phyloP scores from a whole-genome alignment of 352 stramenopile species.

The Pythium aquatile region DNA sequence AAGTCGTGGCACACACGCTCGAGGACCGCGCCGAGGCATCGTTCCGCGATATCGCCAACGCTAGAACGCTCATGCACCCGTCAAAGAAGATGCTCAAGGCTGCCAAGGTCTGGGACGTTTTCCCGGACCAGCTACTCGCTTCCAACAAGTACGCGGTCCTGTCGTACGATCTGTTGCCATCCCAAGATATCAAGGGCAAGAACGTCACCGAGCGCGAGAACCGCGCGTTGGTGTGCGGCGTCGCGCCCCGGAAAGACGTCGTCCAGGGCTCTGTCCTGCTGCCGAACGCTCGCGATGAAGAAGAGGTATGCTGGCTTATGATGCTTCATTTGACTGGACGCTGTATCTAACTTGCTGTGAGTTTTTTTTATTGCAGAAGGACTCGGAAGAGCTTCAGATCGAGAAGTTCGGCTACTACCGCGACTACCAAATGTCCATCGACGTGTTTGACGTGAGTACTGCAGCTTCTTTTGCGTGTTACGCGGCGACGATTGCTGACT shows the following conservation, averaged over 20 bases:
- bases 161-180: constrained; percentile 86
- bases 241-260: constrained; percentile 57
- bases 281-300: constrained; percentile 49
- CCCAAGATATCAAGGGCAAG: constrained; percentile 75
- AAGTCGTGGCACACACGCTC: constrained; percentile 66
- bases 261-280: constrained; percentile 79
- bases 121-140: constrained; percentile 71
- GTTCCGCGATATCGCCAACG: constrained; percentile 68
- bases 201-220: constrained; percentile 65
- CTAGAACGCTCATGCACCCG: constrained; percentile 69
- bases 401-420: constrained; percentile 85
- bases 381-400: constrained; percentile 37
- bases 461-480: not conserved
- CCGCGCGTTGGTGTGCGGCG: constrained; percentile 66
- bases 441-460: constrained; percentile 60
- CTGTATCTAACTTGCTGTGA: no score
- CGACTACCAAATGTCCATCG: constrained; percentile 76
- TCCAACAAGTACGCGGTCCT: constrained; percentile 84
- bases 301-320: constrained; percentile 37
- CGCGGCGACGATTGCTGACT: not conserved
- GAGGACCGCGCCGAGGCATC: constrained; percentile 80
- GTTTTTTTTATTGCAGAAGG: constrained; percentile 28
- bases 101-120: constrained; percentile 82
- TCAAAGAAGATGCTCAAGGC: constrained; percentile 83
- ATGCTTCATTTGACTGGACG: no score